Percentiles rank a stretch among this genome's conserved stretches.
These are phyloP conservation scores for Suillus brevipes DNA, from an alignment of 768 basidiomycete genomes.

Conservation along the genomic window DNA sequence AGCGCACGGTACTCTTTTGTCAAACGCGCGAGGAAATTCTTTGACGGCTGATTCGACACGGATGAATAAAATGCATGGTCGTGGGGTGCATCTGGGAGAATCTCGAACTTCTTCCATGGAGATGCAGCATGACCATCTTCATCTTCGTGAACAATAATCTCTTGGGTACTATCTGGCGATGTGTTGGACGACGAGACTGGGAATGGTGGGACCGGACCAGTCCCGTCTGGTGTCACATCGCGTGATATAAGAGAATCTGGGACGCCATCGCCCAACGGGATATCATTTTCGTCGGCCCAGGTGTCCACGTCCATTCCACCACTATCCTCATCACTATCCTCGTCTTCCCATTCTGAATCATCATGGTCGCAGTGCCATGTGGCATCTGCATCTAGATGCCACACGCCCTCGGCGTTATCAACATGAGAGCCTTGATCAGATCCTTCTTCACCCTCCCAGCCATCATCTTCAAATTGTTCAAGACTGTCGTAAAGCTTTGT, in stretches of 20 bases:
- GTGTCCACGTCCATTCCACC: conserved; percentile 38
- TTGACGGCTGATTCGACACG: conserved; percentile 62
- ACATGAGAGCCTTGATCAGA: conserved; percentile 39
- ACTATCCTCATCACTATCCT: conserved; percentile 32
- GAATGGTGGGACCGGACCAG: conserved; percentile 25
- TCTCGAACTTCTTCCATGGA: conserved; percentile 79
- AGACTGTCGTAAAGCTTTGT: conserved; percentile 80
- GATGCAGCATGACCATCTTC: conserved; percentile 38
- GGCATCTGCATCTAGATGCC: conserved; percentile 44
- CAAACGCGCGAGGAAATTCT: conserved; percentile 73
- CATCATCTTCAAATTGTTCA: conserved; percentile 74
- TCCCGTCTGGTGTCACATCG: conserved; percentile 20
- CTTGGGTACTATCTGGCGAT: conserved; percentile 35
- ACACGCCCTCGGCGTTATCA: conserved; percentile 42
- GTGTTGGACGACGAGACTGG: conserved; percentile 29
- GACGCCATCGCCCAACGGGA: conserved; percentile 20
- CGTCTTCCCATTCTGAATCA: conserved; percentile 35
- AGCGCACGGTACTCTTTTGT: conserved; percentile 83
- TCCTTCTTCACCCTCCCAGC: conserved; percentile 51
- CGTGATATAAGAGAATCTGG: conserved; percentile 17
- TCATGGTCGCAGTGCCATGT: conserved; percentile 29
- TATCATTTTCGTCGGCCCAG: conserved; percentile 28
- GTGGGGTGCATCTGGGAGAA: conserved; percentile 69
- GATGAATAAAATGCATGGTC: conserved; percentile 83
- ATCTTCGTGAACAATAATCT: conserved; percentile 26